These are phyloP conservation scores for Parmelia sp. DNA, from an alignment of 495 filamentous ascomycete species.

Conservation along the genomic window DNA sequence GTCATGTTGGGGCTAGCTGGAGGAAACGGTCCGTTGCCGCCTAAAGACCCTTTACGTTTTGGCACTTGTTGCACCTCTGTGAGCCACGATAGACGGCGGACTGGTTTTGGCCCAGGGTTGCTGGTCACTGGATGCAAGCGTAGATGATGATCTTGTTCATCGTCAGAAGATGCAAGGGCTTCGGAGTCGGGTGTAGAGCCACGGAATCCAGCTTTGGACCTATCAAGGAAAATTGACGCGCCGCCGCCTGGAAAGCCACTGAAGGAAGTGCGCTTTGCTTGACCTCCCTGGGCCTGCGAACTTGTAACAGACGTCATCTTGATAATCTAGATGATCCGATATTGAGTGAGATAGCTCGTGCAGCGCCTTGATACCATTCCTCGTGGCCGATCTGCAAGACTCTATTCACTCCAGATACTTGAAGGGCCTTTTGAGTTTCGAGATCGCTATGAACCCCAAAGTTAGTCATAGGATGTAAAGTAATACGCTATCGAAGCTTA, in stretches of 20 bases:
- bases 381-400: background rate
- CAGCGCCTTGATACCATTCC: slow-evolving; percentile 2
- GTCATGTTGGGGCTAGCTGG: slow-evolving; percentile 69
- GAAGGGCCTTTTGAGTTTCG: background rate
- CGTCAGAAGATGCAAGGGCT: slow-evolving; percentile 85
- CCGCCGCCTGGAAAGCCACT: slow-evolving; percentile 33
- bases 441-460: background rate
- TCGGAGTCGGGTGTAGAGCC: slow-evolving; percentile 90
- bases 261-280: slow-evolving; percentile 26
- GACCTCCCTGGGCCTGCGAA: slow-evolving; percentile 19
- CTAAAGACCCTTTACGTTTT: slow-evolving; percentile 46
- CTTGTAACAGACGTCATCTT: slow-evolving; percentile 19
- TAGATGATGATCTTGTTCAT: slow-evolving; percentile 59
- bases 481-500: background rate
- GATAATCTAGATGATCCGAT: background rate
- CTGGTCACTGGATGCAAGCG: slow-evolving; percentile 33
- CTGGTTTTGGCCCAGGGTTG: slow-evolving; percentile 37
- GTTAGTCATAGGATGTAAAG: background rate
- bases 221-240: slow-evolving; percentile 62
- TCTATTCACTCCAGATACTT: background rate
- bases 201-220: slow-evolving; percentile 57
- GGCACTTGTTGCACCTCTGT: slow-evolving; percentile 43
- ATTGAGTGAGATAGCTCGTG: background rate
- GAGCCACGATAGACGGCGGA: slow-evolving; percentile 50
- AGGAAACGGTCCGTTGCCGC: slow-evolving; percentile 54